Conservation (phyloP, 805 yeast species). For the Barnettozyma salicaria region DNA sequence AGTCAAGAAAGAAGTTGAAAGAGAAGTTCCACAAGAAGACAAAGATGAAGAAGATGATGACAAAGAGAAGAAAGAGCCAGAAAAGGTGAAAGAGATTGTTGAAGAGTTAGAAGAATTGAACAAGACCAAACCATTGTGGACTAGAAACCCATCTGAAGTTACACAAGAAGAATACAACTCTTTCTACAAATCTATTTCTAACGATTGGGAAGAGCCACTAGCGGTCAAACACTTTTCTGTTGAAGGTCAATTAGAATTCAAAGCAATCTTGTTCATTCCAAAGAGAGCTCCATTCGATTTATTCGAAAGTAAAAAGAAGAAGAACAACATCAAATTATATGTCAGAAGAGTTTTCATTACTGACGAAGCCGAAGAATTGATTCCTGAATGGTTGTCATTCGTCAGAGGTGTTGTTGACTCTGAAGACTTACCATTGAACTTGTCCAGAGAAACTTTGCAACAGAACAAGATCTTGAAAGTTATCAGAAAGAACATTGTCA, state of each 20-base stretch:
- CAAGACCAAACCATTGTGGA: slow-evolving; percentile 99
- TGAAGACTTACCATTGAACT: slow-evolving; percentile 98
- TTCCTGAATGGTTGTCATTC: slow-evolving; percentile 98
- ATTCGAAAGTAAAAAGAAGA: slow-evolving; percentile 98
- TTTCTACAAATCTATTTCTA: slow-evolving; percentile 97
- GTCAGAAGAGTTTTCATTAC: slow-evolving; percentile 99
- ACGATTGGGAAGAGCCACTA: slow-evolving; percentile 99
- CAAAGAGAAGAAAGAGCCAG: slow-evolving; percentile 66
- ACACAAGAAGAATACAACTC: slow-evolving; percentile 98
- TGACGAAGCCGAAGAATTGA: slow-evolving; percentile 98
- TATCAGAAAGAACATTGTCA: slow-evolving; percentile 97
- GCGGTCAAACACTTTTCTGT: slow-evolving; percentile 99
- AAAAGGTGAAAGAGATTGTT: slow-evolving; percentile 88
- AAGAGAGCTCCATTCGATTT: slow-evolving; percentile 99
- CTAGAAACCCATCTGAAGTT: slow-evolving; percentile 96
- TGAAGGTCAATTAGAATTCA: slow-evolving; percentile 99
- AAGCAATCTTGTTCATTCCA: slow-evolving; percentile 95
- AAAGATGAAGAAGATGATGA: slow-evolving; percentile 66
- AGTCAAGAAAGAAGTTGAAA: slow-evolving; percentile 83
- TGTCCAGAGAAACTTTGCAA: slow-evolving; percentile 99
- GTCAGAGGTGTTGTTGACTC: slow-evolving; percentile 99
- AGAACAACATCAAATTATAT: slow-evolving; percentile 95
- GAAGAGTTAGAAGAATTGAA: slow-evolving; percentile 96
- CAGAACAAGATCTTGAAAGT: slow-evolving; percentile 99
- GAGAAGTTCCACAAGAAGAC: slow-evolving; percentile 46